Evolutionary conservation across 306 rosid genomes (phyloP), one percentile per base, ranked within the genome.

Genomic region (Rosa lucieae): DNA sequence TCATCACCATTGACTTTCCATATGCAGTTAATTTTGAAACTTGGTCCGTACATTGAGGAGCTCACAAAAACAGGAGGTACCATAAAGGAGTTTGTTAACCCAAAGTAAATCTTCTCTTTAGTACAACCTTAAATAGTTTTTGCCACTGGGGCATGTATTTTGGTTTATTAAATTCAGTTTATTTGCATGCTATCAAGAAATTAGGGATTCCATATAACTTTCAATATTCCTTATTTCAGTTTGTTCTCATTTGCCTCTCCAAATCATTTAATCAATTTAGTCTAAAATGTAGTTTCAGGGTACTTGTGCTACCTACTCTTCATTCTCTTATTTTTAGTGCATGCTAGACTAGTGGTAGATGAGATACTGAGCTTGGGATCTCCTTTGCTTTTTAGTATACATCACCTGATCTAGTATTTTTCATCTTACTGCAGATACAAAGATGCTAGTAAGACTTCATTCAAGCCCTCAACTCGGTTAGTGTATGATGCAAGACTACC

Each of bases 401-500:
- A 15, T 35, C 46, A 46, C 70, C 26, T 72, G 14, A 18, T 44
- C 47, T 71, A 51, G 72, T 42, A 71, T 67, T 18, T 58, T 67
- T 71, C 78, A 80, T 73, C 77, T 73, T 76, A 20, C 82, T 82
- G 79, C 80, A 94, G 98, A 87, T 92, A 94, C 68, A 92, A 94
- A 88, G 98, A 94, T 89, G 84, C 98, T 77, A 94, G 89, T 84
- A 94, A 89, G 82, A 89, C 92, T 47, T 86, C 97, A 63, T 94
- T 94, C 74, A 94, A 94, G 88, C 92, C 98, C 77, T 92, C 98
- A 77, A 94, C 97, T 77, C 89, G 97, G 17, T 89, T 94, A 37
- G 98, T 94, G 97, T 83, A 92, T 94, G 98, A 94, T 94, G 98
- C 98, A 94, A 85, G 98, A 94, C 86, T 94, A 94, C 82, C 98